Conservation (phyloP, 1,284 basidiomycete species). For the Cryptococcus maquisensis region DNA sequence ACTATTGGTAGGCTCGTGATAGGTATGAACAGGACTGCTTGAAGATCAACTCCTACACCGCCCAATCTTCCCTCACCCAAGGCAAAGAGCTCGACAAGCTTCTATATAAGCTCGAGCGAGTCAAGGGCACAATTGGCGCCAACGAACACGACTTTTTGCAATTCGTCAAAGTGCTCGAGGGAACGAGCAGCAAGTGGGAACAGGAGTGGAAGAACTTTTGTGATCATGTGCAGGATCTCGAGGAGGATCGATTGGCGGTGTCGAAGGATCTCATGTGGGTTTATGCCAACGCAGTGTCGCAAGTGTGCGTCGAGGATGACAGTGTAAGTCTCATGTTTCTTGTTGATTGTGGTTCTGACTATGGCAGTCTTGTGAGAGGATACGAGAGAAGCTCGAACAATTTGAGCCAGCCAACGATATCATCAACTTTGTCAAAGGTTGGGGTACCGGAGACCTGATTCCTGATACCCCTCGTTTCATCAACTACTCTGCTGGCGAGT, state of each 20-base stretch:
- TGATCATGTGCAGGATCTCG: constrained; percentile 90
- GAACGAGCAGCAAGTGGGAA: constrained; percentile 85
- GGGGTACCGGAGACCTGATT: constrained; percentile 77
- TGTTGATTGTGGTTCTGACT: neutral
- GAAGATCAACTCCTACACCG: constrained; percentile 91
- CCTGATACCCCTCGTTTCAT: constrained; percentile 78
- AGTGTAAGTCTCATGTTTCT: constrained; percentile 60
- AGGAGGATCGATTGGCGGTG: constrained; percentile 89
- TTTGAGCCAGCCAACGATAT: constrained; percentile 78
- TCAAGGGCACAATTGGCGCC: constrained; percentile 78
- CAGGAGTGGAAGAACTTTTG: constrained; percentile 89
- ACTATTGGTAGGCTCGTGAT: constrained; percentile 62
- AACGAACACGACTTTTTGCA: constrained; percentile 90
- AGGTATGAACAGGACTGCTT: constrained; percentile 93
- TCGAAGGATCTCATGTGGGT: constrained; percentile 95
- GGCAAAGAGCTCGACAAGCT: constrained; percentile 93
- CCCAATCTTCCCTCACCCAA: constrained; percentile 86
- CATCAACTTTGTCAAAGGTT: constrained; percentile 76
- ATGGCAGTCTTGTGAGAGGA: constrained; percentile 76
- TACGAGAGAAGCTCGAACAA: constrained; percentile 74
- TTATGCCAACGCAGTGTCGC: constrained; percentile 91
- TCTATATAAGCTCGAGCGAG: constrained; percentile 77
- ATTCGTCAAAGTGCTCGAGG: constrained; percentile 74
- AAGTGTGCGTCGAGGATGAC: constrained; percentile 92
- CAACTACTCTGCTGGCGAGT: constrained; percentile 54